Conservation (phyloP, 1,284 basidiomycete genomes). For the Termitomyces sp. region DNA sequence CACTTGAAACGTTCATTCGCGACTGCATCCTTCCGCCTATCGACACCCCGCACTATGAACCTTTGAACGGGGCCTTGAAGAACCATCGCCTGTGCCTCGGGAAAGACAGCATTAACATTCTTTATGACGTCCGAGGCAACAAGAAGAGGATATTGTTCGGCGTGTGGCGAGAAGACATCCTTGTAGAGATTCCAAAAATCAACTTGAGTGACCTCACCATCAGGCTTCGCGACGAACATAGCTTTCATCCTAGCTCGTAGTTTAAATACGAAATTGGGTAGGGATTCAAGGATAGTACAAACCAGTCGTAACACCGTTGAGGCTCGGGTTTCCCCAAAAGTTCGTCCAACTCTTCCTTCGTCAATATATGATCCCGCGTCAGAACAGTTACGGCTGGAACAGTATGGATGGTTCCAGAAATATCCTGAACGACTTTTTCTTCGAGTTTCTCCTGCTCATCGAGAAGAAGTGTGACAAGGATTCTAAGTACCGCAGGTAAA, state of each 20-base stretch:
- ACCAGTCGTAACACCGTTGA: conserved; percentile 77
- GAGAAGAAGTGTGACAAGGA: conserved; percentile 63
- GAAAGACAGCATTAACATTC: conserved; percentile 74
- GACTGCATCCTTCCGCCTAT: conserved; percentile 53
- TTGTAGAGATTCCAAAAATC: conserved; percentile 89
- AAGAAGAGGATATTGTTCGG: conserved; percentile 54
- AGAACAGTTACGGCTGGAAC: conserved; percentile 43
- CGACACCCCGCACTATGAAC: conserved; percentile 80
- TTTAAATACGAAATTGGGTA: conserved; percentile 3
- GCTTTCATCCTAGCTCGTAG: conserved; percentile 66
- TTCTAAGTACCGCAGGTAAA: conserved; percentile 60
- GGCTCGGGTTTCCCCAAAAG: conserved; percentile 62
- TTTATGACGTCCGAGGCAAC: conserved; percentile 87
- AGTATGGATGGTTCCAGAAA: conserved; percentile 52
- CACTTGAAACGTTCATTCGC: conserved; percentile 60
- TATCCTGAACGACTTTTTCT: conserved; percentile 56
- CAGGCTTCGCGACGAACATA: conserved; percentile 67
- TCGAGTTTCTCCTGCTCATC: conserved; percentile 56
- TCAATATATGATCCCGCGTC: conserved; percentile 55
- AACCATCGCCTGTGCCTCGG: conserved; percentile 80
- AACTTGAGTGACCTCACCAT: conserved; percentile 81
- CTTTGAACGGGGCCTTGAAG: conserved; percentile 60
- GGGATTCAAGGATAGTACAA: conserved; percentile 17
- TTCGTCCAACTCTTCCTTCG: conserved; percentile 58
- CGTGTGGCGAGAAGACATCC: conserved; percentile 55